A percentile compares a stretch with the other conserved stretches of the same genome.
These are phyloP conservation scores for Floccularia luteovirens DNA, from an alignment of 768 basidiomycete species.

Conservation along the genomic window DNA sequence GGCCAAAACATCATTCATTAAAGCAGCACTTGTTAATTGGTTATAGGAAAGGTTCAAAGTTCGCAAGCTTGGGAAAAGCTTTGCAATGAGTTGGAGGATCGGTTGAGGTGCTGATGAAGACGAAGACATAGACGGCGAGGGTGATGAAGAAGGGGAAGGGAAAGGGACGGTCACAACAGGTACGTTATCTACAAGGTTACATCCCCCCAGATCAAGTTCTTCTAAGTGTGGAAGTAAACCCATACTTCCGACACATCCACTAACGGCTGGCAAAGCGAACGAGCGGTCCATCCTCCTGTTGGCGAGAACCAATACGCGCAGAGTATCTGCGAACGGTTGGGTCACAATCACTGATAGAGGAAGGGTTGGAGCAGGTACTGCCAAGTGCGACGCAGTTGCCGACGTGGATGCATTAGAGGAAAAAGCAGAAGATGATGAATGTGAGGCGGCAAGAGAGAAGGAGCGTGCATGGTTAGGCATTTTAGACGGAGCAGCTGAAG, in stretches of 20 bases:
- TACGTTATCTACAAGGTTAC: slow-evolving; percentile 57
- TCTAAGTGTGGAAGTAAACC: slow-evolving; percentile 58
- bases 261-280: slow-evolving; percentile 41
- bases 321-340: slow-evolving; percentile 52
- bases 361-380: slow-evolving; percentile 59
- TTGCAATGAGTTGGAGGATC: slow-evolving; percentile 50
- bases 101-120: too few species aligned
- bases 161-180: slow-evolving; percentile 31
- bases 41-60: slow-evolving; percentile 78
- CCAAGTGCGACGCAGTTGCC: slow-evolving; percentile 13
- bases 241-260: slow-evolving; percentile 17
- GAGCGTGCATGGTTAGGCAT: slow-evolving; percentile 45
- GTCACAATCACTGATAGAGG: slow-evolving; percentile 55
- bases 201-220: slow-evolving; percentile 70
- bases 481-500: slow-evolving; percentile 49
- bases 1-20: slow-evolving; percentile 40
- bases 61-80: slow-evolving; percentile 63
- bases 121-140: slow-evolving; percentile 34
- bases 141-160: slow-evolving; percentile 22
- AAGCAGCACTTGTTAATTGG: slow-evolving; percentile 42
- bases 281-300: slow-evolving; percentile 64
- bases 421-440: slow-evolving; percentile 13
- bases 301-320: slow-evolving; percentile 51
- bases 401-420: slow-evolving; percentile 12
- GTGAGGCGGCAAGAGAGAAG: slow-evolving; percentile 44